These are phyloP conservation scores for Porcisia hertigi DNA, from an alignment of 208 protist genomes.

Conservation along the genomic window DNA sequence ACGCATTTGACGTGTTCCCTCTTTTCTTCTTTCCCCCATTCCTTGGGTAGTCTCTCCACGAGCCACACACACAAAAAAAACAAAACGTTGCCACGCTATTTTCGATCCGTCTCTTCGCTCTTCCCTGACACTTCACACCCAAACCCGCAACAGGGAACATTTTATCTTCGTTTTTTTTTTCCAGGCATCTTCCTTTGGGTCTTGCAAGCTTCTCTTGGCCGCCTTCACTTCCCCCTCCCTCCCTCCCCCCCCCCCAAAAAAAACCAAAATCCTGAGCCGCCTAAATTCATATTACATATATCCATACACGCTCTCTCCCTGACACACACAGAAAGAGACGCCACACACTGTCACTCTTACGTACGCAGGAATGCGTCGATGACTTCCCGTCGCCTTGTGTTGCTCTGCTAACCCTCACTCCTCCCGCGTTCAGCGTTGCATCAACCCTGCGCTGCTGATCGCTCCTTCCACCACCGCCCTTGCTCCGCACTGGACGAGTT, in stretches of 20 bases:
- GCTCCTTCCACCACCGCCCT: neutral
- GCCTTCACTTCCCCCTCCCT: neutral
- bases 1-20: neutral
- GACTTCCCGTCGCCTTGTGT: too few relatives aligned
- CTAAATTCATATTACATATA: too few relatives aligned
- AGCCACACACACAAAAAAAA: neutral
- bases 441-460: neutral
- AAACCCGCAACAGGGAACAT: too few relatives aligned
- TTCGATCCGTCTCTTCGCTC: neutral
- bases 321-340: too few relatives aligned
- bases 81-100: neutral
- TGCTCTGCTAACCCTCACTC: neutral
- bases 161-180: neutral
- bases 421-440: neutral
- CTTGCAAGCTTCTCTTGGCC: neutral
- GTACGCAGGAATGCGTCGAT: neutral
- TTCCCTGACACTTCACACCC: too few relatives aligned
- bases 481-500: too few relatives aligned
- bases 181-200: neutral
- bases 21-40: neutral
- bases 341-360: neutral
- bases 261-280: too few relatives aligned
- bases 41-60: neutral
- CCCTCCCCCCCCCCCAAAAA: too few relatives aligned
- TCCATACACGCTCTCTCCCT: neutral